Base-by-base conservation (phyloP, 2,329 filamentous ascomycete species). In the Botrytis pseudocinerea region DNA sequence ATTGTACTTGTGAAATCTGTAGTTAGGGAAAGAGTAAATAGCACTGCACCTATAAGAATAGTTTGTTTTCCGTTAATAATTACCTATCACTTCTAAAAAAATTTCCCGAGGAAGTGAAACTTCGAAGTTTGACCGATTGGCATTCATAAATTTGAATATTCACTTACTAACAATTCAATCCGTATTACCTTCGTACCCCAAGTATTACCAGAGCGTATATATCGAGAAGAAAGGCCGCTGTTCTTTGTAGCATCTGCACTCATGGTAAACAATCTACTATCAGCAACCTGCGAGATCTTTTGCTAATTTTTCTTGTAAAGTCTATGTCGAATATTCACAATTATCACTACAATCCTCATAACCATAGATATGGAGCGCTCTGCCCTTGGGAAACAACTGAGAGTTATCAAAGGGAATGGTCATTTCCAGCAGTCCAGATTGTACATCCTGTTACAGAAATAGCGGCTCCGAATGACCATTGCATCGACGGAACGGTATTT, bases 121-220 rank as follows among this genome's bases (percentile, higher is more conserved):
- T 38, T 25, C 20, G 20, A 1, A 4, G n/a, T 8, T 0, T 8
- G 2, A 10, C 6, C 9, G 6, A 28, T 20, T 10, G 14, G 22
- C 35, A 54, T 40, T 8, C 28, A 28, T 66, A 22, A 6, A 22
- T 54, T 28, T 12, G 46, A 10, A 35, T 40, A 28, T 22, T 22
- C 16, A 22, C 35, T 40, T 54, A 35, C 25, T 20, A 16, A 14
- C 20, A 1, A 16, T 64, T 46, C 5, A 6, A 22, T 35, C 25
- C 4, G 40, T 20, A 20, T 40, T 38, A n/a, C 44, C 20, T 51
- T 48, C 22, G 25, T 12, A 66, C 9, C 16, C 16, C 40, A 18
- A 54, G 8, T 32, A 48, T 35, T 16, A 32, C 25, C 35, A 57
- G 18, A 32, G n/a, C 16, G 12, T 14, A 42, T 8, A 40, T 4